Evolutionary conservation across 2,329 filamentous ascomycete genomes (phyloP).

Genomic region (Sporothrix brunneoviolacea): DNA sequence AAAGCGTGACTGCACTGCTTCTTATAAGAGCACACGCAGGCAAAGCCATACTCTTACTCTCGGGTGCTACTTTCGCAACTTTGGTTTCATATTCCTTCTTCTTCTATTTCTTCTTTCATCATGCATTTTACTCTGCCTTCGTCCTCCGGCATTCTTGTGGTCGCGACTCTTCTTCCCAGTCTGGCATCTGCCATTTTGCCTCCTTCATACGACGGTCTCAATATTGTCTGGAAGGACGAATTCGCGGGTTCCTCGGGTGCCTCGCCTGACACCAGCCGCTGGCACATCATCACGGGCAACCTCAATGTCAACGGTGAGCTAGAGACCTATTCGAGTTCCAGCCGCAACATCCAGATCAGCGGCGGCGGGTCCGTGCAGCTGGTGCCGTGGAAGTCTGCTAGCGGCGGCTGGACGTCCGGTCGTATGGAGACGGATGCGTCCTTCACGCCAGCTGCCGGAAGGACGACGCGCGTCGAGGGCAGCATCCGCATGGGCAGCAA

Average conservation of each 20-base stretch:
- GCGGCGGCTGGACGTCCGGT: slow-evolving; percentile 45
- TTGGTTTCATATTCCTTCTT: too few species aligned
- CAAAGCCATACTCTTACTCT: too few species aligned
- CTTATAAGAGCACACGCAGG: too few species aligned
- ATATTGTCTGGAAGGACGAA: slow-evolving; percentile 35
- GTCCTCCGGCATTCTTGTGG: too few species aligned
- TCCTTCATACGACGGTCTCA: slow-evolving; percentile 34
- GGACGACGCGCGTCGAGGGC: slow-evolving; percentile 40
- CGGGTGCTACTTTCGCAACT: too few species aligned
- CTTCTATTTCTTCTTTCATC: too few species aligned
- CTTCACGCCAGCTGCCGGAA: slow-evolving; percentile 40
- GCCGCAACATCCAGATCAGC: slow-evolving; percentile 43
- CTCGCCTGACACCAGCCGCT: slow-evolving; percentile 30
- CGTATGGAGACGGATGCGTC: slow-evolving; percentile 45
- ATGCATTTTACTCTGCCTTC: too few species aligned
- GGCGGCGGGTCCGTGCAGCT: slow-evolving; percentile 46
- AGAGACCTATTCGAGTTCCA: slow-evolving; percentile 41
- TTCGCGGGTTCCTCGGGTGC: slow-evolving; percentile 34
- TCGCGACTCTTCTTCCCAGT: slow-evolving; percentile 6
- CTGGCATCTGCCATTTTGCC: slow-evolving; percentile 31
- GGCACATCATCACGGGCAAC: slow-evolving; percentile 45
- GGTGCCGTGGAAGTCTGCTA: slow-evolving; percentile 38
- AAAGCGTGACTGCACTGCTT: too few species aligned
- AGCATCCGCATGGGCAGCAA: slow-evolving; percentile 41
- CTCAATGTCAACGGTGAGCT: slow-evolving; percentile 56